phyloP scores from a whole-genome alignment of 495 filamentous ascomycete species.

The Terfezia boudieri region DNA sequence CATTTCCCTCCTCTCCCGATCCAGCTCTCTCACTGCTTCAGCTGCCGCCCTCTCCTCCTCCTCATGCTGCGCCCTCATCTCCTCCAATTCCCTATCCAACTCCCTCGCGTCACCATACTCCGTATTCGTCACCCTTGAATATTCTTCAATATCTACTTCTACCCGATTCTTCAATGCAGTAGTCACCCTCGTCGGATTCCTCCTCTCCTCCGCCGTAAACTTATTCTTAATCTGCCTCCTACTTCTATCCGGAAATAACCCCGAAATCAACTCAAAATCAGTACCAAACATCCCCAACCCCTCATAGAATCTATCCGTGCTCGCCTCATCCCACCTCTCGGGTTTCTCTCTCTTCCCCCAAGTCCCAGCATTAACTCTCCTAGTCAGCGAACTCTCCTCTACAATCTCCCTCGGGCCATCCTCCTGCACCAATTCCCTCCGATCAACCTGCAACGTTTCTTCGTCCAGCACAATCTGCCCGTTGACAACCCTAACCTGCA shows the following conservation, averaged over 20 bases:
- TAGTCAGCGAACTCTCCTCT: slow-evolving; percentile 67
- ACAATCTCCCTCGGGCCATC: slow-evolving; percentile 39
- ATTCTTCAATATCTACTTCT: slow-evolving; percentile 34
- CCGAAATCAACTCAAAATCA: slow-evolving; percentile 72
- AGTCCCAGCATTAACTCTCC: slow-evolving; percentile 47
- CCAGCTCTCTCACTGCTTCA: slow-evolving; percentile 18
- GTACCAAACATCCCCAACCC: slow-evolving; percentile 74
- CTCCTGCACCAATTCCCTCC: slow-evolving; percentile 39
- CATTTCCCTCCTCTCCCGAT: slow-evolving; percentile 16
- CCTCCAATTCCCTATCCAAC: slow-evolving; percentile 48
- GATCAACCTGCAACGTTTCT: slow-evolving; percentile 53
- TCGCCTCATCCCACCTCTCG: slow-evolving; percentile 51
- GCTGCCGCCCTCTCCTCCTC: slow-evolving; percentile 28
- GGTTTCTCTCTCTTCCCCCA: slow-evolving; percentile 49
- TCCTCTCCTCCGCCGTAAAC: slow-evolving; percentile 76
- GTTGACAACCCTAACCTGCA: slow-evolving; percentile 51
- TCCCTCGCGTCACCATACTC: slow-evolving; percentile 25
- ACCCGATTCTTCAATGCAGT: slow-evolving; percentile 30
- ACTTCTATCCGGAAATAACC: slow-evolving; percentile 53
- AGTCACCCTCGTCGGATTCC: slow-evolving; percentile 45
- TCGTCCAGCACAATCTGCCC: slow-evolving; percentile 67
- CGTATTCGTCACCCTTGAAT: slow-evolving; percentile 37
- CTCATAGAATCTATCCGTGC: slow-evolving; percentile 68
- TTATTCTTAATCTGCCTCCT: slow-evolving; percentile 73
- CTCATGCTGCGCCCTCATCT: slow-evolving; percentile 42